Evolutionary conservation across 208 protist species (phyloP).

Genomic region (Acanthamoeba rhysodes): DNA sequence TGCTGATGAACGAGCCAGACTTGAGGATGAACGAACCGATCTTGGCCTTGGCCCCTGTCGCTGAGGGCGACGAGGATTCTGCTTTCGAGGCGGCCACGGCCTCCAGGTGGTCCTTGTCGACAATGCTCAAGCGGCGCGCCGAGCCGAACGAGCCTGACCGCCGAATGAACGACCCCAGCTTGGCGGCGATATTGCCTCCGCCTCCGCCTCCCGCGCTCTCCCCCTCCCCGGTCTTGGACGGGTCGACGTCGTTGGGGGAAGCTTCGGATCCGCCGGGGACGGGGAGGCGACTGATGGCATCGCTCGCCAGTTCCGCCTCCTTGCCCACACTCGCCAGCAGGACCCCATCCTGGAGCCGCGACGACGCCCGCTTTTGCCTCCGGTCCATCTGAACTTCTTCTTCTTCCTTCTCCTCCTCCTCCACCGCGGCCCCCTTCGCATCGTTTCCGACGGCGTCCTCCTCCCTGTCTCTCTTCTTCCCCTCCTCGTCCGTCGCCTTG

Average conservation of each 20-base stretch:
- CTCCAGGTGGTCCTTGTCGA: too few species aligned
- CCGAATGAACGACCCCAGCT: neutral
- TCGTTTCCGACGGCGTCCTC: neutral
- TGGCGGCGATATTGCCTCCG: neutral
- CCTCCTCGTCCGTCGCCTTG: neutral
- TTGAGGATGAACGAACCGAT: neutral
- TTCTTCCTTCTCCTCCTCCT: neutral
- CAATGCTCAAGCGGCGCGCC: too few species aligned
- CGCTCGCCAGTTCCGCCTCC: neutral
- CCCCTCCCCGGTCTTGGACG: neutral
- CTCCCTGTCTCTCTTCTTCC: neutral
- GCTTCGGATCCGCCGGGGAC: neutral
- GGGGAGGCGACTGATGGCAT: neutral
- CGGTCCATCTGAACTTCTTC: neutral
- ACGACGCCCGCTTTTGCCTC: conserved; percentile 13
- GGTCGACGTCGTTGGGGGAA: neutral
- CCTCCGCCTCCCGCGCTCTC: neutral
- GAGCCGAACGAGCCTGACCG: too few species aligned
- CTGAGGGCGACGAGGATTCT: neutral
- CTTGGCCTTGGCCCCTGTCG: neutral
- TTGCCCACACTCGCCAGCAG: conserved; percentile 9
- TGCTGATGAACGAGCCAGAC: neutral
- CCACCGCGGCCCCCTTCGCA: neutral
- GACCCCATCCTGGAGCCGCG: neutral
- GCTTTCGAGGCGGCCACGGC: too few species aligned